Conservation (phyloP, 306 rosid species). For the Vigna mungo region DNA sequence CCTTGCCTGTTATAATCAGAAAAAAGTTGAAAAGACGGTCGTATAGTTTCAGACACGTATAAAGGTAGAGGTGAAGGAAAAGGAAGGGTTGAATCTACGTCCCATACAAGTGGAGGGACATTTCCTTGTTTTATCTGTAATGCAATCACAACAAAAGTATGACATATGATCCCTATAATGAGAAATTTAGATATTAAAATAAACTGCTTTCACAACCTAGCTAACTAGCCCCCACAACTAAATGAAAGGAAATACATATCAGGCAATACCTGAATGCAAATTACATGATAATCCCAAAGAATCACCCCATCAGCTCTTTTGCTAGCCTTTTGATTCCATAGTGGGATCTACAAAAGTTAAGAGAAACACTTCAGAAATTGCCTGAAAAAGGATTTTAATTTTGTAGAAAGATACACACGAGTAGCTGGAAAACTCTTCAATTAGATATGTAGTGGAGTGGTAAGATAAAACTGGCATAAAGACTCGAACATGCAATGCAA, state of each 20-base stretch:
- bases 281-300: slow-evolving; percentile 93
- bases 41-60: slow-evolving; percentile 69
- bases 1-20: slow-evolving; percentile 70
- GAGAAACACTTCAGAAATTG: slow-evolving; percentile 23
- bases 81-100: slow-evolving; percentile 79
- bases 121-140: slow-evolving; percentile 64
- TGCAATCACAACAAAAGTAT: slow-evolving; percentile 38
- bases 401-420: neutral
- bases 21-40: slow-evolving; percentile 72
- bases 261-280: slow-evolving; percentile 74
- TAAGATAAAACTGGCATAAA: neutral
- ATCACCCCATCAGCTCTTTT: slow-evolving; percentile 74
- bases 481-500: slow-evolving; percentile 18
- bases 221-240: slow-evolving; percentile 1
- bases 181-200: slow-evolving; percentile 12
- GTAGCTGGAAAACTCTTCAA: neutral
- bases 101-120: slow-evolving; percentile 71
- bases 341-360: slow-evolving; percentile 61
- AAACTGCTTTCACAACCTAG: neutral
- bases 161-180: slow-evolving; percentile 38
- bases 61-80: slow-evolving; percentile 70
- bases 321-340: slow-evolving; percentile 90
- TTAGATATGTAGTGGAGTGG: neutral
- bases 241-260: slow-evolving; percentile 33
- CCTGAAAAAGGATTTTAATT: slow-evolving; percentile 13